Evolutionary conservation across 164 flowering plant genomes (phyloP).

Genomic region (Amborella trichopoda): DNA sequence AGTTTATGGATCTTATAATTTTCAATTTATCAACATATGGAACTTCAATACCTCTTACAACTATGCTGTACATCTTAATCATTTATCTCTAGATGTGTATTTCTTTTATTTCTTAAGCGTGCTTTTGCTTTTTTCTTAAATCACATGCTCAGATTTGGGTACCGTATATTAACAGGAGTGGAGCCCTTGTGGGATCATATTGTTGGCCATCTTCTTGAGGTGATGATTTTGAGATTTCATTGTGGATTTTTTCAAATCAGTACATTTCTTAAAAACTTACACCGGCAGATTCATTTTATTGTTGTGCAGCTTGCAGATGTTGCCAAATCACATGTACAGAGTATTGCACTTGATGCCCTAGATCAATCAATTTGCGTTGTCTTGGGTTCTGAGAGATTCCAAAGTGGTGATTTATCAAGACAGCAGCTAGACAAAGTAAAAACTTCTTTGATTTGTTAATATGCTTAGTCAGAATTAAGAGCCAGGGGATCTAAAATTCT

Average conservation of each 20-base stretch:
- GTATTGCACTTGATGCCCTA: constrained; percentile 80
- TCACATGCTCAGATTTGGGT: too few relatives aligned
- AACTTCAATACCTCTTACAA: too few relatives aligned
- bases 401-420: constrained; percentile 12
- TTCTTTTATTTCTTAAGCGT: too few relatives aligned
- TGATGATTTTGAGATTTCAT: constrained; percentile 16
- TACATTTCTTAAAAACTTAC: background rate
- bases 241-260: background rate
- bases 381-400: constrained; percentile 69
- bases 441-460: too few relatives aligned
- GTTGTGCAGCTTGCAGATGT: constrained; percentile 71
- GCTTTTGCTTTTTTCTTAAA: too few relatives aligned
- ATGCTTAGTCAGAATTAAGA: too few relatives aligned
- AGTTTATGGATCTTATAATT: too few relatives aligned
- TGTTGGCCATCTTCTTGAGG: constrained; percentile 89
- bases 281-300: background rate
- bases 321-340: constrained; percentile 58
- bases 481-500: too few relatives aligned
- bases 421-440: too few relatives aligned
- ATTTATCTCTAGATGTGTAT: too few relatives aligned
- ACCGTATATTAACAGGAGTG: constrained; percentile 41
- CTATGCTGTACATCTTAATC: too few relatives aligned
- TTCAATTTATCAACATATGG: too few relatives aligned
- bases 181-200: constrained; percentile 92
- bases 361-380: constrained; percentile 92